Conservation (phyloP, 2,329 filamentous ascomycete genomes). For the Monosporascus sp. region DNA sequence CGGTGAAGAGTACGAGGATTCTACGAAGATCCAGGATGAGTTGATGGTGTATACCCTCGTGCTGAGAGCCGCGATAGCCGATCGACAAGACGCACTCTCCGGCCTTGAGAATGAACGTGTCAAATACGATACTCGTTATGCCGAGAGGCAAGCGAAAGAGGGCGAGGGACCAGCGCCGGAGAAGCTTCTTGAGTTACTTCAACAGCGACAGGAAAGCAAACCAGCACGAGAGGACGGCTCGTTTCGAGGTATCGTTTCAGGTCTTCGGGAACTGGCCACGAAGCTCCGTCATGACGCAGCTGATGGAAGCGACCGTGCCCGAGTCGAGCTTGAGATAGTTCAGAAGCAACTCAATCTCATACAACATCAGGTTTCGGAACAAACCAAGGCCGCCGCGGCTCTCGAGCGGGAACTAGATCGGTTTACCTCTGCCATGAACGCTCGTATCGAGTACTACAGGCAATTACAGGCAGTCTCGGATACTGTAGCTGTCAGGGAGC, state of each 20-base stretch:
- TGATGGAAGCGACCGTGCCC: conserved; percentile 49
- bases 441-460: conserved; percentile 81
- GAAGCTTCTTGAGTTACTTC: conserved; percentile 48
- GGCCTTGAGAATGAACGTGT: conserved; percentile 74
- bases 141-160: conserved; percentile 54
- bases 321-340: conserved; percentile 61
- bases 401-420: conserved; percentile 69
- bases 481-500: conserved; percentile 71
- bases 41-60: conserved; percentile 82
- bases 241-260: conserved; percentile 64
- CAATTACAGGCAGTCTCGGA: conserved; percentile 91
- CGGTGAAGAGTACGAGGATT: conserved; percentile 86
- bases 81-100: conserved; percentile 71
- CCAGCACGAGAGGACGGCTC: conserved; percentile 52
- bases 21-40: conserved; percentile 82
- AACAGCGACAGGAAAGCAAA: conserved; percentile 41
- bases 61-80: conserved; percentile 69
- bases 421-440: conserved; percentile 77
- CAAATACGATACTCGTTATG: conserved; percentile 64
- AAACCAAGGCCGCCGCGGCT: conserved; percentile 42
- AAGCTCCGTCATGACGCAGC: conserved; percentile 55
- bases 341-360: conserved; percentile 57
- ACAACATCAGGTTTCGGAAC: conserved; percentile 47
- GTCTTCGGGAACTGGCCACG: conserved; percentile 60
- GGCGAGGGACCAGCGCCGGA: conserved; percentile 69